A percentile compares a stretch with the other conserved stretches of the same genome.
These are phyloP conservation scores for Vinca minor DNA, from an alignment of 257 asterid species.

Conservation along the genomic window DNA sequence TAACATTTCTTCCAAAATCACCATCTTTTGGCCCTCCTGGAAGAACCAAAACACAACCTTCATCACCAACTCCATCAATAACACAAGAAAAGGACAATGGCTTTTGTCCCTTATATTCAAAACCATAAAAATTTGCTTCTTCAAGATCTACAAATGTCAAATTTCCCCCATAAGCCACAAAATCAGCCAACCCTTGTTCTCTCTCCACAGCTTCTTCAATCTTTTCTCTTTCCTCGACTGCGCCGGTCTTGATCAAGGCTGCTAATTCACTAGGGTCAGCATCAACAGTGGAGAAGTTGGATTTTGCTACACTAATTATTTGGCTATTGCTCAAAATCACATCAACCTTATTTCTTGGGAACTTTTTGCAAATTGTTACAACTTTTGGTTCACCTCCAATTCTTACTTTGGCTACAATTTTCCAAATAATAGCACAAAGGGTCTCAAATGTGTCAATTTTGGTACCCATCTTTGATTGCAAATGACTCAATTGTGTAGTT, in stretches of 20 bases:
- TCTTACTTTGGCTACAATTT: constrained; percentile 43
- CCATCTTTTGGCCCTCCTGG: constrained; percentile 23
- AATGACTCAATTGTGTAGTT: constrained; percentile 27
- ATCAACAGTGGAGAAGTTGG: constrained; percentile 27
- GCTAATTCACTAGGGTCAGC: constrained; percentile 44
- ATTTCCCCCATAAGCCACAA: constrained; percentile 65
- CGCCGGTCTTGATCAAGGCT: constrained; percentile 27
- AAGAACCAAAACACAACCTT: constrained; percentile 59
- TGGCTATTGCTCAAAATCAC: constrained; percentile 38
- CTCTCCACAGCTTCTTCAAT: constrained; percentile 46
- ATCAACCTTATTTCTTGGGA: constrained; percentile 6
- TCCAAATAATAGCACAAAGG: constrained; percentile 59
- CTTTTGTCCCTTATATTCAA: constrained; percentile 38
- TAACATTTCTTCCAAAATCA: constrained; percentile 33
- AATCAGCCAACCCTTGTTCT: constrained; percentile 43
- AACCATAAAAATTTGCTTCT: constrained; percentile 41
- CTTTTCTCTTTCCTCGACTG: constrained; percentile 28
- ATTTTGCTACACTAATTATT: constrained; percentile 43
- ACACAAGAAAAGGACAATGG: constrained; percentile 38
- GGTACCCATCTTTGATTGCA: constrained; percentile 26
- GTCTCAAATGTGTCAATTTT: constrained; percentile 46
- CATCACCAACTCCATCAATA: constrained; percentile 65
- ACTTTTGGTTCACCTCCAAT: constrained; percentile 37
- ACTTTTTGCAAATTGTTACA: constrained; percentile 45
- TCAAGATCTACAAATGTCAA: constrained; percentile 55